Conservation (phyloP, 2,329 filamentous ascomycete species). For the Neoascochyta sp. region DNA sequence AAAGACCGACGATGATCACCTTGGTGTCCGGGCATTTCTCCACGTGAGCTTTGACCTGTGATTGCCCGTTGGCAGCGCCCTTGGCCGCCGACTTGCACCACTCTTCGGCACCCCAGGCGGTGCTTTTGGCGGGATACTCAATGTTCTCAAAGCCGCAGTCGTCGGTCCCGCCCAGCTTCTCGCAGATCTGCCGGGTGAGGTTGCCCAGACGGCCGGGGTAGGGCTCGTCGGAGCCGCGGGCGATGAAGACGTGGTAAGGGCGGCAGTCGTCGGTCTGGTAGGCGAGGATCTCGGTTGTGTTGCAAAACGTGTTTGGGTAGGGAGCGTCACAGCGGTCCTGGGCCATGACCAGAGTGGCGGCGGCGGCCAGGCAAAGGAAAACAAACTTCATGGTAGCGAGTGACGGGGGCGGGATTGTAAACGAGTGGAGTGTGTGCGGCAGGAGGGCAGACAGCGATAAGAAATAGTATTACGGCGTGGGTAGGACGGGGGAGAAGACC, state of each 20-base stretch:
- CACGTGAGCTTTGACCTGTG: constrained; percentile 22
- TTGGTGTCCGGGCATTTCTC: constrained; percentile 27
- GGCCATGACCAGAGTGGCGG: constrained; percentile 11
- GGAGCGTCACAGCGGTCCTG: constrained; percentile 25
- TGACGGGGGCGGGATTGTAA: constrained; percentile 1
- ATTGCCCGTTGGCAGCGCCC: constrained; percentile 20
- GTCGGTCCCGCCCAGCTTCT: constrained; percentile 10
- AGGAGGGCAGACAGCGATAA: no score
- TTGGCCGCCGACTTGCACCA: constrained; percentile 27
- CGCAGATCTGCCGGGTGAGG: constrained; percentile 20
- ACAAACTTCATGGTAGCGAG: constrained; percentile 11
- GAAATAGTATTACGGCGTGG: no score
- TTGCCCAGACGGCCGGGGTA: constrained; percentile 27
- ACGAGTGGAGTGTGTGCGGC: constrained; percentile 1
- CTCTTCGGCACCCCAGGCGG: constrained; percentile 17
- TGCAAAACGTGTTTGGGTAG: constrained; percentile 18
- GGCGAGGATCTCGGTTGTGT: constrained; percentile 22
- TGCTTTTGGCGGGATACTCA: constrained; percentile 26
- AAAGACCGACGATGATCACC: constrained; percentile 25
- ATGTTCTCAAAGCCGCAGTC: constrained; percentile 27
- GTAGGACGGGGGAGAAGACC: no score
- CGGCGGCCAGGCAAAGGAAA: constrained; percentile 9
- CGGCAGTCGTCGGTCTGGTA: constrained; percentile 20
- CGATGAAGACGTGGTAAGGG: constrained; percentile 25
- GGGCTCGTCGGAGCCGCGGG: constrained; percentile 28